Evolutionary conservation across 495 filamentous ascomycete genomes (phyloP), one percentile per base, ranked within the genome.

Genomic region (Aspergillus campestris): DNA sequence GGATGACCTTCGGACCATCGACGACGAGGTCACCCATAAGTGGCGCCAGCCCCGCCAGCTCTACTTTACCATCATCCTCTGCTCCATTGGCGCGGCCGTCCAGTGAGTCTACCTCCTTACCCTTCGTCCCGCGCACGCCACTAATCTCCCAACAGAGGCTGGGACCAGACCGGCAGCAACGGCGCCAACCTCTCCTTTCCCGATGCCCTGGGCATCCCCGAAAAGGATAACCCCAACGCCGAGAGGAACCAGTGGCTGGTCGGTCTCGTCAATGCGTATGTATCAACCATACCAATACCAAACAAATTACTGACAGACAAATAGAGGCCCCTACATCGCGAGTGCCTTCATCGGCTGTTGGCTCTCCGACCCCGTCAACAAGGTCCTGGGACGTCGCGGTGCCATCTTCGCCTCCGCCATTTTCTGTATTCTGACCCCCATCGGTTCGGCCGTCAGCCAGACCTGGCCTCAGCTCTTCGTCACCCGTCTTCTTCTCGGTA

Each of bases 81-180:
- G 79, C 53, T 86, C 83, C 18, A 77, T 88, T 39, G 84, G 78
- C 27, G 84, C 84, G 38, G 81, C 81, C 7, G 78, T 84, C 4
- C 82, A 86, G 64, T 70, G 66, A 40, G 68, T 63, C 28, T 2
- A 32, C 5, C 12, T 15, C 9, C 18, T 9, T 9, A 31, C 18
- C n/a, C 18, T 37, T 30, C 4, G 12, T 27, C 31, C 9, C 2
- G 11, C 24, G n/a, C 8, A 32, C n/a, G 3, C 33, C 36, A 10
- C 32, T 28, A 42, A 44, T 40, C 45, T 14, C 40, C 7, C 10
- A 37, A 45, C 40, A 71, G 67, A 46, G 78, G 77, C 28, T 84
- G 80, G 81, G 82, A 85, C 57, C 80, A 85, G 50, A 83, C 82
- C n/a, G 81, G 81, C n/a, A 79, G 77, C 40, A 86, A 86, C 48